Evolutionary conservation across 2,329 filamentous ascomycete genomes (phyloP).

Genomic region (Biscogniauxia mediterranea): DNA sequence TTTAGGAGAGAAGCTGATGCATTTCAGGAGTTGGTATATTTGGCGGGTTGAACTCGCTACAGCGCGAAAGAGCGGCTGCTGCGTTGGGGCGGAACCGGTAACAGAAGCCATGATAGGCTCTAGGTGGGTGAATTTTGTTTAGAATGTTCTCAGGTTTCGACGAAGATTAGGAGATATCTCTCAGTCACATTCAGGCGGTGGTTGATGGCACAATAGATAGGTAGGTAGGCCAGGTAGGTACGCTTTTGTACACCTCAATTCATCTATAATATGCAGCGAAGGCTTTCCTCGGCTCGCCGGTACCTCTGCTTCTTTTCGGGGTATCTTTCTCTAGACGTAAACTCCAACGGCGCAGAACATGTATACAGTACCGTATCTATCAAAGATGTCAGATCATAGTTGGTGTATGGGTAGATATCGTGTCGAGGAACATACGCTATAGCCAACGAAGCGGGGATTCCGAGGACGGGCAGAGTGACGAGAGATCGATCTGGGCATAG

Average conservation of each 20-base stretch:
- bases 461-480: slow-evolving; percentile 72
- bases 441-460: slow-evolving; percentile 81
- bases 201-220: slow-evolving; percentile 16
- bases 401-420: slow-evolving; percentile 6
- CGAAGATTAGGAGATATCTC: slow-evolving; percentile 7
- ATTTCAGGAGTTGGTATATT: slow-evolving; percentile 62
- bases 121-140: neutral
- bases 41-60: slow-evolving; percentile 77
- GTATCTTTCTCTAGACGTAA: slow-evolving; percentile 74
- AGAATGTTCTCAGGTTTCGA: slow-evolving; percentile 2
- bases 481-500: slow-evolving; percentile 71
- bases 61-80: slow-evolving; percentile 64
- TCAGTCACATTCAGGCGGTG: slow-evolving; percentile 20
- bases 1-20: slow-evolving; percentile 58
- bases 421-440: slow-evolving; percentile 68
- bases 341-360: slow-evolving; percentile 99
- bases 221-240: neutral
- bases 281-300: slow-evolving; percentile 20
- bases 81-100: slow-evolving; percentile 23
- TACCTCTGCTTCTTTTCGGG: slow-evolving; percentile 31
- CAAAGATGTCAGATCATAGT: slow-evolving; percentile 12
- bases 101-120: slow-evolving; percentile 22
- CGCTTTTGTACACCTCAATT: slow-evolving; percentile 34
- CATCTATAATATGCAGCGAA: slow-evolving; percentile 41
- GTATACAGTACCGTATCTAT: slow-evolving; percentile 88